Conservation (phyloP, 2,329 filamentous ascomycete genomes). For the Ascochyta clinopodiicola region DNA sequence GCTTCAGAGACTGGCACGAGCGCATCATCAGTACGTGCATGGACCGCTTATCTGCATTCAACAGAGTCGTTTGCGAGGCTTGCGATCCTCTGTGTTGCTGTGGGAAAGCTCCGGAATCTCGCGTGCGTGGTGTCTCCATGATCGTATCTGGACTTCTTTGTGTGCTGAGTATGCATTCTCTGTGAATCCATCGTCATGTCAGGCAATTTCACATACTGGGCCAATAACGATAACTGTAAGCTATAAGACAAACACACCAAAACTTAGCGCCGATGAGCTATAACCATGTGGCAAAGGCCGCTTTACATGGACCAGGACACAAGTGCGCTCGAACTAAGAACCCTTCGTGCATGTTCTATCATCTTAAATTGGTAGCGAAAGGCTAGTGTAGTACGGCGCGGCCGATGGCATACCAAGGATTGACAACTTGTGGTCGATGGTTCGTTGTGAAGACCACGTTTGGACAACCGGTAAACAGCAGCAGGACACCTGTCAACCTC, state of each 20-base stretch:
- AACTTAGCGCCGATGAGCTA: background rate
- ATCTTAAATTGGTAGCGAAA: conserved; percentile 37
- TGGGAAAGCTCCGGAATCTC: background rate
- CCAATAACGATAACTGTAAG: background rate
- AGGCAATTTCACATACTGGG: background rate
- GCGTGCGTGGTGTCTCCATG: no score
- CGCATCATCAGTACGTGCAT: conserved; percentile 20
- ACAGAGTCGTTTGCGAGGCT: background rate
- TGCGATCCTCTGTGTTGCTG: background rate
- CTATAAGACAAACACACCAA: background rate
- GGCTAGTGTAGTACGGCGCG: conserved; percentile 40
- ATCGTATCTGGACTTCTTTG: no score
- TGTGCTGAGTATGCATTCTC: background rate
- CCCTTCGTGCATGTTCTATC: background rate
- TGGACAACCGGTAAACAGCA: conserved; percentile 2
- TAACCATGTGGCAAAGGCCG: conserved; percentile 10
- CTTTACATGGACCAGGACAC: background rate
- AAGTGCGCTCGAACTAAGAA: conserved; percentile 5
- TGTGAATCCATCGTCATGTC: background rate
- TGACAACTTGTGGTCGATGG: conserved; percentile 13
- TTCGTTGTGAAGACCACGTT: conserved; percentile 1
- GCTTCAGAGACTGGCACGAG: conserved; percentile 19
- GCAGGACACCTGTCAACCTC: background rate
- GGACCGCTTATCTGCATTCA: conserved; percentile 22
- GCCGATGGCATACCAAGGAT: conserved; percentile 37